Percentiles rank a stretch among this genome's conserved stretches.
These are phyloP conservation scores for Fusarium concolor DNA, from an alignment of 2,329 filamentous ascomycete genomes.

Conservation along the genomic window DNA sequence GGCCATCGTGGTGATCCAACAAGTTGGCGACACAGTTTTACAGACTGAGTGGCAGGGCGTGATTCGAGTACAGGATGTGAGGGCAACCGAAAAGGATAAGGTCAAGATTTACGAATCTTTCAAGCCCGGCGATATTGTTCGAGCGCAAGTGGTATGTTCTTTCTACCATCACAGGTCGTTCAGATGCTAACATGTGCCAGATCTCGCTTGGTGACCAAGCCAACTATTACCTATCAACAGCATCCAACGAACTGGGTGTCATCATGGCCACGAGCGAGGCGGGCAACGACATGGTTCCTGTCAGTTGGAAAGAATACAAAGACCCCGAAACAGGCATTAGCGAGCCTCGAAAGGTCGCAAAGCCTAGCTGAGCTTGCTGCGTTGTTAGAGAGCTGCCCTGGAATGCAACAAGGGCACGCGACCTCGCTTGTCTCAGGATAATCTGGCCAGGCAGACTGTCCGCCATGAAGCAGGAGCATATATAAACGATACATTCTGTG, in stretches of 20 bases:
- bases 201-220: constrained; percentile 93
- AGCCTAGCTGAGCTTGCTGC: constrained; percentile 75
- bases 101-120: constrained; percentile 93
- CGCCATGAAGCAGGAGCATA: background rate
- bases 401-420: constrained; percentile 33
- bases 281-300: constrained; percentile 90
- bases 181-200: constrained; percentile 51
- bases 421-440: constrained; percentile 30
- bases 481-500: constrained; percentile 1
- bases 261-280: constrained; percentile 91
- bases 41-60: constrained; percentile 87
- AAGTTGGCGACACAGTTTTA: constrained; percentile 78
- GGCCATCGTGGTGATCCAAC: constrained; percentile 86
- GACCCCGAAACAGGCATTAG: constrained; percentile 81
- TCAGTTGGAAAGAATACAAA: constrained; percentile 95
- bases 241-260: constrained; percentile 90
- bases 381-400: constrained; percentile 22
- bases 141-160: constrained; percentile 78
- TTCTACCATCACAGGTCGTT: background rate
- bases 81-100: constrained; percentile 95
- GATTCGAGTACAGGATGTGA: constrained; percentile 89
- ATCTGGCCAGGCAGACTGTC: constrained; percentile 12
- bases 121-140: constrained; percentile 89
- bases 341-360: constrained; percentile 92
- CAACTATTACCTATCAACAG: constrained; percentile 95